A percentile compares a stretch with the other conserved stretches of the same genome.
These are phyloP conservation scores for Tylopilus vinaceipallidus DNA, from an alignment of 768 basidiomycete genomes.

Conservation along the genomic window DNA sequence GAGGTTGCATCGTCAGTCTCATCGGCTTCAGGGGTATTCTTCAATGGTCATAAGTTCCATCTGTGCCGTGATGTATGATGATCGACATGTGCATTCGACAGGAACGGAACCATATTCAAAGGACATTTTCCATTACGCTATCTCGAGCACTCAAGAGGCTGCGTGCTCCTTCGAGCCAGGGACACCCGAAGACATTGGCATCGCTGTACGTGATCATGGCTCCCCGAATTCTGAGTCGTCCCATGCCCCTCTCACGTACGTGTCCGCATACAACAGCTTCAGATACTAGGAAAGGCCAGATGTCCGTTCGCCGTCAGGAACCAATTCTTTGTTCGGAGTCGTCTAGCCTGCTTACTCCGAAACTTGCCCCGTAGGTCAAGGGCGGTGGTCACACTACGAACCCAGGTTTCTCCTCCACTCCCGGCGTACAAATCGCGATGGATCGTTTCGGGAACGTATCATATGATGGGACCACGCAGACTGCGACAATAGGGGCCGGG, in stretches of 20 bases:
- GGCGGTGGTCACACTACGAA: slow-evolving; percentile 61
- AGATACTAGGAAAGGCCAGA: slow-evolving; percentile 40
- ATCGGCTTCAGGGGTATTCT: slow-evolving; percentile 21
- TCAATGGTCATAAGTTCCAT: slow-evolving; percentile 14
- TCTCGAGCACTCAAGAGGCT: slow-evolving; percentile 44
- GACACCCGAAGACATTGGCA: slow-evolving; percentile 49
- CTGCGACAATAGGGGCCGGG: slow-evolving; percentile 39
- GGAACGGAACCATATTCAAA: slow-evolving; percentile 33
- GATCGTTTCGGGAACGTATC: slow-evolving; percentile 42
- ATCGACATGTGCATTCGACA: slow-evolving; percentile 13
- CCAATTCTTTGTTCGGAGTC: background rate
- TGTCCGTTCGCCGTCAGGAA: slow-evolving; percentile 54
- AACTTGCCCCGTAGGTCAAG: slow-evolving; percentile 44
- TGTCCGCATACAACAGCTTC: slow-evolving; percentile 37
- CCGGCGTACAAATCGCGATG: slow-evolving; percentile 60
- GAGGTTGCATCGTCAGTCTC: slow-evolving; percentile 24
- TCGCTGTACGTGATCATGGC: slow-evolving; percentile 37
- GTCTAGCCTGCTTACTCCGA: background rate
- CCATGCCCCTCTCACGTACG: background rate
- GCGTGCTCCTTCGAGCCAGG: slow-evolving; percentile 60
- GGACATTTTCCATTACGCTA: slow-evolving; percentile 49
- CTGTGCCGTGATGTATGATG: background rate
- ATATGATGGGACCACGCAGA: slow-evolving; percentile 40
- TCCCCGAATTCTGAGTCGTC: too few species aligned
- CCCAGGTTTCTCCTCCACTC: slow-evolving; percentile 57